Evolutionary conservation across 805 yeast species (phyloP).

Genomic region (Yarrowia osloensis): DNA sequence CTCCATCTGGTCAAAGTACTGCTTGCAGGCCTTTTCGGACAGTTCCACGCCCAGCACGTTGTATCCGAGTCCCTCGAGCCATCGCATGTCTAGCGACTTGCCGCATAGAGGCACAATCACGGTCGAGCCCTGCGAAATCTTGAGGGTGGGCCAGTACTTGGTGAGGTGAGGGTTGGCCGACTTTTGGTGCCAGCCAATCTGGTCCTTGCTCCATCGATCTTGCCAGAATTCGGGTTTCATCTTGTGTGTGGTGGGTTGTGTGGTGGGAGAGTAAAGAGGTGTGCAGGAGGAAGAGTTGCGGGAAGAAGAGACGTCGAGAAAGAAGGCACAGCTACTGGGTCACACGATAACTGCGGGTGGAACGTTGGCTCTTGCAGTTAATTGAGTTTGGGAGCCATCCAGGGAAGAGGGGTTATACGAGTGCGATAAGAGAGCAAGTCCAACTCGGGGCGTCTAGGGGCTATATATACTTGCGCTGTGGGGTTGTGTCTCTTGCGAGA

Average conservation of each 20-base stretch:
- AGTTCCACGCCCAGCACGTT: slow-evolving; percentile 24
- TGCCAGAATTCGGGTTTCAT: slow-evolving; percentile 31
- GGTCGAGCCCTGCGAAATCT: slow-evolving; percentile 10
- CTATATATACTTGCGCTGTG: not conserved
- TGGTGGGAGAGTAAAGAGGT: not conserved
- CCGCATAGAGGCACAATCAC: slow-evolving; percentile 21
- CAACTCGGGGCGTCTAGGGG: too few species aligned
- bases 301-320: too few species aligned
- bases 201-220: slow-evolving; percentile 25
- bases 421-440: not conserved
- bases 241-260: not conserved
- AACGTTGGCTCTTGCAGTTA: slow-evolving; percentile 4
- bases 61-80: slow-evolving; percentile 27
- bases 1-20: slow-evolving; percentile 28
- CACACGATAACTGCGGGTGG: slow-evolving; percentile 16
- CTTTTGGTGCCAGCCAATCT: slow-evolving; percentile 29
- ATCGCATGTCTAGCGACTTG: slow-evolving; percentile 20
- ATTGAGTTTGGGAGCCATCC: slow-evolving; percentile 24
- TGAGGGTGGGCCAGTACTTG: slow-evolving; percentile 28
- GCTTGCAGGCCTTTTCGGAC: slow-evolving; percentile 17
- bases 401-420: not conserved
- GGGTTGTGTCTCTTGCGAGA: not conserved
- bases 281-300: not conserved
- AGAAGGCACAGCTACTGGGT: not conserved
- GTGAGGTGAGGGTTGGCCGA: slow-evolving; percentile 21